phyloP scores from a whole-genome alignment of 2,329 filamentous ascomycete genomes.

The Tolypocladium ovalisporum region DNA sequence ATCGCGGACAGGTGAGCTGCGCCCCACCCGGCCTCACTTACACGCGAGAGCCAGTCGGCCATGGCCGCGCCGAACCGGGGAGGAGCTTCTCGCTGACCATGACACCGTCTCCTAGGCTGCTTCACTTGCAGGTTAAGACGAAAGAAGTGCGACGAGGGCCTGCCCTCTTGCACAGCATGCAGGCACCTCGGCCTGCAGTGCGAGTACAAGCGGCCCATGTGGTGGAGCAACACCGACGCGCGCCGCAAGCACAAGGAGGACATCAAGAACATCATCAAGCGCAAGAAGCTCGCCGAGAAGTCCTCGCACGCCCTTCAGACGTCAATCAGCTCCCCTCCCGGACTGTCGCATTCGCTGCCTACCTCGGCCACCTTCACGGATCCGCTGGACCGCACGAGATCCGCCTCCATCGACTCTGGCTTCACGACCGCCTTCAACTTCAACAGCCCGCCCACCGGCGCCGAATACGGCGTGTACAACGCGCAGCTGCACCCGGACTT shows the following conservation, averaged over 20 bases:
- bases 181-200: constrained; percentile 72
- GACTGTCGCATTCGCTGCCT: constrained; percentile 70
- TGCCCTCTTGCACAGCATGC: constrained; percentile 53
- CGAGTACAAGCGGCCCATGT: constrained; percentile 93
- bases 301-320: constrained; percentile 45
- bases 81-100: constrained; percentile 2
- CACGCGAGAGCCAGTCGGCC: constrained; percentile 8
- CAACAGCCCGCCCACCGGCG: constrained; percentile 47
- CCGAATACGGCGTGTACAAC: constrained; percentile 51
- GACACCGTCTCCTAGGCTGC: constrained; percentile 36
- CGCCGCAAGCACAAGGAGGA: constrained; percentile 80
- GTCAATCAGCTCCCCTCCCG: constrained; percentile 58
- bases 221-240: constrained; percentile 93
- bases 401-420: constrained; percentile 71
- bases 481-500: constrained; percentile 52
- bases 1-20: constrained; percentile 75
- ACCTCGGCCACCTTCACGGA: constrained; percentile 75
- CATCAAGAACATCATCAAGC: constrained; percentile 97
- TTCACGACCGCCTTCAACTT: constrained; percentile 64
- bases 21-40: constrained; percentile 15
- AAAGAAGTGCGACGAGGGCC: constrained; percentile 60
- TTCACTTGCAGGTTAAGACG: constrained; percentile 57
- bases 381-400: constrained; percentile 60
- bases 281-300: constrained; percentile 90
- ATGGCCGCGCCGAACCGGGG: neutral